A percentile compares a stretch with the other conserved stretches of the same genome.
Conservation (phyloP, 2,329 filamentous ascomycete genomes). For the Aspergillus phoenicis region DNA sequence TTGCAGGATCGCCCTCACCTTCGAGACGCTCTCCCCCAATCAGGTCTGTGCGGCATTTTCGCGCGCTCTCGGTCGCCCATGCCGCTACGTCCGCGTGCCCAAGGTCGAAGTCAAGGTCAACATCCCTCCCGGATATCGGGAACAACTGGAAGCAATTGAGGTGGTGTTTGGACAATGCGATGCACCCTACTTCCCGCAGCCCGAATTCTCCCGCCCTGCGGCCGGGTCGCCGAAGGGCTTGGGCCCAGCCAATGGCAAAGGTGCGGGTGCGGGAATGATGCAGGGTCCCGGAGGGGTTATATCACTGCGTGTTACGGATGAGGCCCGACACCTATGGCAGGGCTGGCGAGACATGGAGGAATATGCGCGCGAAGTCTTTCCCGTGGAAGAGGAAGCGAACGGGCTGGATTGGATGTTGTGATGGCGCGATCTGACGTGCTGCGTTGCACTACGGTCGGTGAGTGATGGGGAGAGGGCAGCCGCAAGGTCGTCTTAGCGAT, state of each 20-base stretch:
- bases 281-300: slow-evolving; percentile 55
- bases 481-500: background rate
- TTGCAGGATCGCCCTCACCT: slow-evolving; percentile 78
- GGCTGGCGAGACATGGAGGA: slow-evolving; percentile 88
- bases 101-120: slow-evolving; percentile 79
- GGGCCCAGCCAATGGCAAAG: slow-evolving; percentile 42
- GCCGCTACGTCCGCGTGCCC: slow-evolving; percentile 74
- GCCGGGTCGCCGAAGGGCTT: slow-evolving; percentile 43
- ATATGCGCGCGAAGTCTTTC: slow-evolving; percentile 92
- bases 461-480: background rate
- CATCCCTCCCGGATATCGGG: slow-evolving; percentile 83
- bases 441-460: slow-evolving; percentile 7
- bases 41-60: slow-evolving; percentile 83
- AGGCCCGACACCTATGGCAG: slow-evolving; percentile 84
- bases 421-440: slow-evolving; percentile 18
- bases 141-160: slow-evolving; percentile 73
- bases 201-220: slow-evolving; percentile 53
- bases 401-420: slow-evolving; percentile 85
- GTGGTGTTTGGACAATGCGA: slow-evolving; percentile 60
- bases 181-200: slow-evolving; percentile 65
- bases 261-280: slow-evolving; percentile 50
- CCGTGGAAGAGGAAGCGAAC: slow-evolving; percentile 91
- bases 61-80: slow-evolving; percentile 73
- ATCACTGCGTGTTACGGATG: slow-evolving; percentile 70
- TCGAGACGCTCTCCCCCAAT: slow-evolving; percentile 80